Percentiles rank a stretch among this genome's conserved stretches.
Evolutionary conservation across 2,329 filamentous ascomycete genomes (phyloP).

Genomic region (Beauveria asiatica): DNA sequence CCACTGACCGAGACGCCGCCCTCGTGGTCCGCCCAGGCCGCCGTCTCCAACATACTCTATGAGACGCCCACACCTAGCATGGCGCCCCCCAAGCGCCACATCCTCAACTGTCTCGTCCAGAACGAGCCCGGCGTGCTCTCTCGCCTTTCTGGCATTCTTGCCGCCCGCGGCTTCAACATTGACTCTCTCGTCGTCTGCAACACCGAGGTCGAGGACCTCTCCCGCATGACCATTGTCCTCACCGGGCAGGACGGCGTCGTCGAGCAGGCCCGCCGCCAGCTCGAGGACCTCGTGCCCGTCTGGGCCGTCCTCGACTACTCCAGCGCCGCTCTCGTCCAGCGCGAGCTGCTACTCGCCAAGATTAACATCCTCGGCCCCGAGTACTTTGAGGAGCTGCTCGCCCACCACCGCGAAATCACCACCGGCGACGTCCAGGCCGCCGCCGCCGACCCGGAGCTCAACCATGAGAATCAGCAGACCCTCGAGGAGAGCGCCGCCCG

Average conservation of each 20-base stretch:
- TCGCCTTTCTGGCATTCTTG: slow-evolving; percentile 90
- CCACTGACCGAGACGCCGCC: slow-evolving; percentile 69
- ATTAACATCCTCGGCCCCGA: slow-evolving; percentile 94
- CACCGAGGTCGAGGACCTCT: slow-evolving; percentile 93
- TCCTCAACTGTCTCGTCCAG: slow-evolving; percentile 97
- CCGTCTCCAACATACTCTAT: slow-evolving; percentile 97
- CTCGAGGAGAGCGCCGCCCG: slow-evolving; percentile 37
- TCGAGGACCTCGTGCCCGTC: slow-evolving; percentile 94
- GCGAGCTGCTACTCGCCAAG: slow-evolving; percentile 91
- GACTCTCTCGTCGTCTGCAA: slow-evolving; percentile 96
- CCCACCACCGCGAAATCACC: slow-evolving; percentile 87
- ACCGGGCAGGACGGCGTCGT: slow-evolving; percentile 95
- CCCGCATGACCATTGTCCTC: slow-evolving; percentile 97
- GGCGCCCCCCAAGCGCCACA: slow-evolving; percentile 82
- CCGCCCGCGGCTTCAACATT: slow-evolving; percentile 96
- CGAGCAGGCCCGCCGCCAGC: slow-evolving; percentile 88
- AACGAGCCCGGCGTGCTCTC: slow-evolving; percentile 98
- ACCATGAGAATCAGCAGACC: slow-evolving; percentile 24
- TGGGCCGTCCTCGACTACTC: slow-evolving; percentile 99
- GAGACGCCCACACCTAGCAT: slow-evolving; percentile 83
- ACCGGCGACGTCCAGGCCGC: slow-evolving; percentile 40
- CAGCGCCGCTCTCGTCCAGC: slow-evolving; percentile 82
- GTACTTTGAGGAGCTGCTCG: slow-evolving; percentile 94
- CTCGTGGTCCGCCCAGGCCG: slow-evolving; percentile 83
- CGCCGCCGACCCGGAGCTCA: slow-evolving; percentile 25